Conservation (phyloP, 1,284 basidiomycete species). For the Pulveroboletus sp. region DNA sequence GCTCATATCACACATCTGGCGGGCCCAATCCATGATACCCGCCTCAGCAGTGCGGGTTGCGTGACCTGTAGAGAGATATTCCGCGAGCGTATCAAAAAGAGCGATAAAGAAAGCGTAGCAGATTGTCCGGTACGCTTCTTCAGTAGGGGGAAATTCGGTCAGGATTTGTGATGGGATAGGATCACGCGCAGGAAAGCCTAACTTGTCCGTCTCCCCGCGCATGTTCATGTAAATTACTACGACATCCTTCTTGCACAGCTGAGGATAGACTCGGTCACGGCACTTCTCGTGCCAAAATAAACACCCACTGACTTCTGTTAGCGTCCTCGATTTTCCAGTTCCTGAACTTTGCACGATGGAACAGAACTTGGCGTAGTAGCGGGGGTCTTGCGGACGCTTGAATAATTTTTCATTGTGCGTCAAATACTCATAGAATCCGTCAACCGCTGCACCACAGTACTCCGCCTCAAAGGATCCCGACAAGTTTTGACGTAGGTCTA, state of each 20-base stretch:
- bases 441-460: conserved; percentile 8
- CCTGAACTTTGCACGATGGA: conserved; percentile 25
- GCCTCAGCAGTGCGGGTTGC: neutral
- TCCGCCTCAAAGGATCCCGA: neutral
- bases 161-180: neutral
- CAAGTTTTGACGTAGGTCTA: neutral
- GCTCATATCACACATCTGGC: conserved; percentile 1
- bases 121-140: neutral
- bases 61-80: neutral
- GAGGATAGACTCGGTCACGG: neutral
- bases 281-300: too few species aligned
- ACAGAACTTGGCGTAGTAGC: conserved; percentile 17
- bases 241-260: neutral
- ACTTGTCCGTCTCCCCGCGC: neutral
- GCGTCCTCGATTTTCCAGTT: conserved; percentile 23
- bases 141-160: neutral
- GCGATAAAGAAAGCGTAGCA: neutral
- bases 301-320: conserved; percentile 12
- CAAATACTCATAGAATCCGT: conserved; percentile 19
- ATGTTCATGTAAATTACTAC: neutral
- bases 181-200: neutral
- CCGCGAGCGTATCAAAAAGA: neutral
- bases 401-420: conserved; percentile 7
- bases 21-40: neutral
- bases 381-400: neutral